Evolutionary conservation across 176 grass and related monocot species (phyloP), one percentile per base, ranked within the genome.

Genomic region (Typha latifolia): DNA sequence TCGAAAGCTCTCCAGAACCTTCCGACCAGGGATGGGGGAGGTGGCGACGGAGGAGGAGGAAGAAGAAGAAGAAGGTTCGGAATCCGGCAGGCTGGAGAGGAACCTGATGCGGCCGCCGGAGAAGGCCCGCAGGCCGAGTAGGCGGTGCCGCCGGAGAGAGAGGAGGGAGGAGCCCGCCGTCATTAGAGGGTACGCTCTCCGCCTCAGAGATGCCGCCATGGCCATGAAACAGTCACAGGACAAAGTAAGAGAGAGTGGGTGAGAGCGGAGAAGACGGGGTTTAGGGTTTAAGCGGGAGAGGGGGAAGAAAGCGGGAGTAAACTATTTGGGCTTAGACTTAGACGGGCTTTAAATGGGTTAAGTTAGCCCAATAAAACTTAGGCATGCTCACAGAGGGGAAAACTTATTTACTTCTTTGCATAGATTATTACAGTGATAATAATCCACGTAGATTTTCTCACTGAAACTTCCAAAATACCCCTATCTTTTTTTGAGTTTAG

Each of bases 1-100:
- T 63, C 69, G 74, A 68, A 84, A 93, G 62, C 66, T 78, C 34
- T 90, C 89, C 37, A 93, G 77, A 56, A 99, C 69, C 74, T 99
- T 87, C 24, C 77, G 49, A 1, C 83, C 79, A 20, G 51, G 73
- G 16, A 69, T 48, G 5, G 48, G 48, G 3, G 50, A 21, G 32
- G 19, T 7, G 76, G 85, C 51, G 4, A 21, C 48, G 73, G 50
- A 21, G 20, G 84, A 66, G 67, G 12, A 5, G 24, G 22, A 31
- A 47, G 21, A 37, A 9, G 64, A 48, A 12, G 72, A 15, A 37
- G 32, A 48, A 32, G 74, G 12, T 22, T 47, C 34, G 23, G 69
- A 59, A 32, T 47, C 62, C 48, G 37, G 37, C 37, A 10, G 7
- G 9, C 37, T 43, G 37, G 37, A 43, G 37, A 43, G 37, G 9